Evolutionary conservation across 805 yeast genomes (phyloP), one percentile per base, ranked within the genome.

Genomic region (Suhomyces prunicola): DNA sequence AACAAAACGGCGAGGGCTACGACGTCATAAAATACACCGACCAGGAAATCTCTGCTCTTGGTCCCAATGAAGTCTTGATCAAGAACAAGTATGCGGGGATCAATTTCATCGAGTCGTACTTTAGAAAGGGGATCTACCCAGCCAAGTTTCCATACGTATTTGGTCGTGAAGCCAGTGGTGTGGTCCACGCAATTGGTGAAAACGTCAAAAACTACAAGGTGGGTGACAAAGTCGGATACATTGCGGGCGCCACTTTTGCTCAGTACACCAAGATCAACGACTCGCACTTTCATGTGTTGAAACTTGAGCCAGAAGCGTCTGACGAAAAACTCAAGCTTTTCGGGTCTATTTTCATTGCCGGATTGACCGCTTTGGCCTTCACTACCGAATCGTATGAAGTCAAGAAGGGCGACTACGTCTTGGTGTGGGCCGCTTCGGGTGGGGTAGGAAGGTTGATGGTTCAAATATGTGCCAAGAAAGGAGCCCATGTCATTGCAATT

Each of bases 391-490:
- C 94, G 1, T 83, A 88, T 63, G 62, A 76, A 1, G 87, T 89
- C 40, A 66, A 88, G 60, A 73, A 80, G 65, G 92, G 84, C 50
- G 97, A 93, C 54, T 79, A 70, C 59, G 80, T 88, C 44, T 76
- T 92, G 46, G 85, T 90, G 24, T 90, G 91, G 74, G 97, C 97
- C 4, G 97, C 97, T 6, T 97, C 97, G 2, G 98, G 97, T 46
- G 97, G 97, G 52, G 93, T 89, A 48, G 98, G 98, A 5, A 78
- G 82, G 49, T 59, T 89, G 17, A 72, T 90, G 50, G 74, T 78
- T 48, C 97, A 91, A 67, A 72, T 91, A 69, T 69, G 87, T 48
- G 68, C 76, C 29, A 63, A 70, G 23, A 76, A 73, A 47, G 96
- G 96, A 19, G 97, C 91, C 4, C 85, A 82, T 57, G 91, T 85